Evolutionary conservation across 352 stramenopile genomes (phyloP), one percentile per base, ranked within the genome.

Genomic region (Pythium inflatum): DNA sequence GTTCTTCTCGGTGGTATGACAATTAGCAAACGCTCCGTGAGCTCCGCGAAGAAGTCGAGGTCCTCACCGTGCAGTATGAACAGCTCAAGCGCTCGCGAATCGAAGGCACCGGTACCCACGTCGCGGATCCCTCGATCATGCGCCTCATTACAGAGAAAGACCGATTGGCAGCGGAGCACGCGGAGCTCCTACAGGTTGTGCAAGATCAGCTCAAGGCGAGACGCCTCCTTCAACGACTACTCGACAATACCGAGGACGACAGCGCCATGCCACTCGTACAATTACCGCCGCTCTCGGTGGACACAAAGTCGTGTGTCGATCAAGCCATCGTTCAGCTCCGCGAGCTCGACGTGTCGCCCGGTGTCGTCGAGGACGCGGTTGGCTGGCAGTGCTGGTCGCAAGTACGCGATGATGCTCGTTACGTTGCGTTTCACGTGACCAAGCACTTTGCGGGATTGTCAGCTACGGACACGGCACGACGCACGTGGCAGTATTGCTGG

Each of bases 401-500:
- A 36, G 2, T 45, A n/a, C 43, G 36, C 6, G 59, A 33, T 13
- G 18, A 43, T 9, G 45, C 25, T 18, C 30, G n/a, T n/a, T n/a
- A n/a, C n/a, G n/a, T 74, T 22, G 60, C 62, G 36, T 74, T 62
- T 40, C 34, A 25, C 1, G 30, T 70, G n/a, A 25, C 25, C 45
- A 74, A 74, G 54, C 20, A 41, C 7, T 70, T 73, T 25, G 36
- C 40, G 4, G 22, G 5, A n/a, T n/a, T 66, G 12, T 33, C 57
- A 12, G 24, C 33, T 1, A 13, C 16, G 7, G 51, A 65, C n/a
- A 53, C 61, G 7, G 66, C 59, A 0, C 31, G 20, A 14, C 53
- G 43, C 20, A 74, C 68, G 54, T 66, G 55, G 51, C 25, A 66
- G 24, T 74, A 70, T 36, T 74, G 53, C 54, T 69, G 60, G 27